Conservation (phyloP, 441 rosid genomes). For the Eruca vesicaria region DNA sequence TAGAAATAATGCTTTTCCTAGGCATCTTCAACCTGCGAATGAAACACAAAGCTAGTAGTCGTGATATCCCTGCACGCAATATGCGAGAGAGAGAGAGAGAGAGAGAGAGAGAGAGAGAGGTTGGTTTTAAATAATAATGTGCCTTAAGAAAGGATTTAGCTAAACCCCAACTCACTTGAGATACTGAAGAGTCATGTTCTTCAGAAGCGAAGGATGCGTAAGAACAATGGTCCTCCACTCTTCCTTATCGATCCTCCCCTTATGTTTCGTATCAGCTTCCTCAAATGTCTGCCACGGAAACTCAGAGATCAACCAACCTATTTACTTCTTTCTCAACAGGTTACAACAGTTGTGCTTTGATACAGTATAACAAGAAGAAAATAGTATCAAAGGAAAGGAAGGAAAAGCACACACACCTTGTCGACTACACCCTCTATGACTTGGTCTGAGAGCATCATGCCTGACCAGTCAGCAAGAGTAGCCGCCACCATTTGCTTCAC, state of each 20-base stretch:
- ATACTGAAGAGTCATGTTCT: constrained; percentile 67
- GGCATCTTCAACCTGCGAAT: constrained; percentile 47
- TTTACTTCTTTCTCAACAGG: neutral
- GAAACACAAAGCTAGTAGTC: constrained; percentile 48
- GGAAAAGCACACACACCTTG: constrained; percentile 40
- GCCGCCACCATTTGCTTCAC: constrained; percentile 80
- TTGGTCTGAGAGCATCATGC: constrained; percentile 55
- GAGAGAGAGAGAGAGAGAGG: too few relatives aligned
- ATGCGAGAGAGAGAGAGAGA: neutral
- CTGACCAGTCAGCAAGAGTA: constrained; percentile 59
- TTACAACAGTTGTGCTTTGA: neutral
- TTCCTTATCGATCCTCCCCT: constrained; percentile 64
- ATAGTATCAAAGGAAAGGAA: neutral
- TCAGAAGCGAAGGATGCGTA: constrained; percentile 58
- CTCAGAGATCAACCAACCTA: constrained; percentile 10
- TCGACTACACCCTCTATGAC: constrained; percentile 59
- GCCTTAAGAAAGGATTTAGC: neutral
- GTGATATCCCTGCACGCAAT: constrained; percentile 48
- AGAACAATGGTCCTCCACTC: constrained; percentile 63
- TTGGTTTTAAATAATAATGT: neutral
- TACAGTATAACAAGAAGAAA: neutral
- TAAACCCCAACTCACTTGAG: constrained; percentile 42
- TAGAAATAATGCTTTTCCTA: constrained; percentile 10
- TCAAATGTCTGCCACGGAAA: constrained; percentile 61
- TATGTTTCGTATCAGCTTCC: constrained; percentile 56